These are phyloP conservation scores for Emmonsiellopsis sp. DNA, from an alignment of 2,329 filamentous ascomycete genomes.

Conservation along the genomic window DNA sequence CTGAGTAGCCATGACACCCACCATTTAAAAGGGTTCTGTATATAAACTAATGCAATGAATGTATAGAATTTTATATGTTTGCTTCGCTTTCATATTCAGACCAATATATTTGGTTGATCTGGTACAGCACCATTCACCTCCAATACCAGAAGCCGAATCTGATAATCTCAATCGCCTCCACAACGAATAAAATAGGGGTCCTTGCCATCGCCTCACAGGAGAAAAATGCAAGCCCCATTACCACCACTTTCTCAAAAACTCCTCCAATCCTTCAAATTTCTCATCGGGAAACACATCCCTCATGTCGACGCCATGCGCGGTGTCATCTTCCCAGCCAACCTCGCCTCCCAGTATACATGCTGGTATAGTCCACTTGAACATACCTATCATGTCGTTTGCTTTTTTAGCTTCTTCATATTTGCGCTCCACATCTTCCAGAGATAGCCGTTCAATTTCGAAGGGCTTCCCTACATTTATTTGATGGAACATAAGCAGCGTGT, in stretches of 20 bases:
- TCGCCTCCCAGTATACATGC: background rate
- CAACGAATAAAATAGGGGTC: too few relatives aligned
- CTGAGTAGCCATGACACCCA: too few relatives aligned
- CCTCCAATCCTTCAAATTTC: background rate
- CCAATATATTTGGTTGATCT: too few relatives aligned
- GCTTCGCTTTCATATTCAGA: too few relatives aligned
- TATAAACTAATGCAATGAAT: too few relatives aligned
- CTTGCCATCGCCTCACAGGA: too few relatives aligned
- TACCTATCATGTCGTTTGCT: background rate
- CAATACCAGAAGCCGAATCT: too few relatives aligned
- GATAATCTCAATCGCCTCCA: too few relatives aligned
- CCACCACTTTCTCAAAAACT: background rate
- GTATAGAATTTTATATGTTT: too few relatives aligned
- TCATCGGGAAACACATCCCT: background rate
- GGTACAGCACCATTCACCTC: too few relatives aligned
- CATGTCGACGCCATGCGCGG: background rate
- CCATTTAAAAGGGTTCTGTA: too few relatives aligned
- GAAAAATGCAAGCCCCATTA: background rate
- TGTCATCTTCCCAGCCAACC: conserved; percentile 1
- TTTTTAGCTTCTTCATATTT: background rate
- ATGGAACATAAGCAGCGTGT: background rate
- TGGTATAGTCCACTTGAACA: background rate
- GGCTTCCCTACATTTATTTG: background rate
- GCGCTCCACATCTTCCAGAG: background rate
- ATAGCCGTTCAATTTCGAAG: conserved; percentile 1